Conservation (phyloP, 345 rosid species). For the Durio zibethinus region DNA sequence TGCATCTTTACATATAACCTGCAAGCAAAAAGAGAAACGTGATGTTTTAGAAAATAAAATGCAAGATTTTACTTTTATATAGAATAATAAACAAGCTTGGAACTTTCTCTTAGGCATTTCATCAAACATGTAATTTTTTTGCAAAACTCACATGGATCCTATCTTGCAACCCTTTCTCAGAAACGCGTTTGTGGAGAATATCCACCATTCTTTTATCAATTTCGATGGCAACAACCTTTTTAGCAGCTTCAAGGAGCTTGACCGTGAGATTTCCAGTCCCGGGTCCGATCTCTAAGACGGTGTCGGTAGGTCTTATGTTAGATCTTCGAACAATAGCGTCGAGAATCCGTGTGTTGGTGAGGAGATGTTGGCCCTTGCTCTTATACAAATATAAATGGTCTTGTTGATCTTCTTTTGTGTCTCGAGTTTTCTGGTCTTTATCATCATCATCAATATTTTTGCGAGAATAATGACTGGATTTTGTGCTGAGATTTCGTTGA, state of each 20-base stretch:
- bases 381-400: slow-evolving; percentile 5
- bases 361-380: slow-evolving; percentile 85
- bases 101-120: slow-evolving; percentile 39
- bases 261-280: slow-evolving; percentile 92
- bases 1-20: slow-evolving; percentile 77
- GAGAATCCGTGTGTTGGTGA: slow-evolving; percentile 70
- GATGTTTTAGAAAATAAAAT: neutral
- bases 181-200: slow-evolving; percentile 51
- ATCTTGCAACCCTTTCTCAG: slow-evolving; percentile 34
- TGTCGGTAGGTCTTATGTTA: slow-evolving; percentile 46
- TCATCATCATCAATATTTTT: slow-evolving; percentile 7
- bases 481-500: slow-evolving; percentile 25
- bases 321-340: slow-evolving; percentile 67
- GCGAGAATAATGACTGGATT: slow-evolving; percentile 13
- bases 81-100: neutral
- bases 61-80: neutral
- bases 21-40: slow-evolving; percentile 8
- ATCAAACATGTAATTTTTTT: slow-evolving; percentile 33
- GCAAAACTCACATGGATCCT: slow-evolving; percentile 51
- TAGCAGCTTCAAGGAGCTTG: slow-evolving; percentile 61
- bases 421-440: neutral
- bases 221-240: slow-evolving; percentile 66
- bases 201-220: slow-evolving; percentile 79
- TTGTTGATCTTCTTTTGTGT: neutral
- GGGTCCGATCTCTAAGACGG: slow-evolving; percentile 83